Evolutionary conservation across 352 stramenopile species (phyloP).

Genomic region (Hyphochytrium catenoides): DNA sequence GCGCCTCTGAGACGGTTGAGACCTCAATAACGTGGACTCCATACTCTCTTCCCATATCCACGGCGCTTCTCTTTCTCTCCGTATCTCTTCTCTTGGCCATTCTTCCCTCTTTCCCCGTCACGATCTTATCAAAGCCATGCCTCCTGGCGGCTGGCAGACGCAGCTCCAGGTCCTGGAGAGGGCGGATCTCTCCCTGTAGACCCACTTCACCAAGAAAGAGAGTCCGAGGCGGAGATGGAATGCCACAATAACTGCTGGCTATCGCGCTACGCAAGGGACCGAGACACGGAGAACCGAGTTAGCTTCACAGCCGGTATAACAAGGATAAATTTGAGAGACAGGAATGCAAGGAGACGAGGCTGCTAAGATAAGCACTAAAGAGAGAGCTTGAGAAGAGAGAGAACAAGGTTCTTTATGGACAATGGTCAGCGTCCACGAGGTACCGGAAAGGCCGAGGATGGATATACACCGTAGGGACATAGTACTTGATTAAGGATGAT

Average conservation of each 20-base stretch:
- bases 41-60: too few species aligned
- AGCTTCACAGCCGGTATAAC: slow-evolving; percentile 8
- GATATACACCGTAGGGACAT: slow-evolving; percentile 38
- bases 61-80: slow-evolving; percentile 22
- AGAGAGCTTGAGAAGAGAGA: too few species aligned
- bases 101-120: slow-evolving; percentile 31
- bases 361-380: too few species aligned
- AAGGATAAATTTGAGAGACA: slow-evolving; percentile 2
- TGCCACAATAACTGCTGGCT: slow-evolving; percentile 25
- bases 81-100: slow-evolving; percentile 18
- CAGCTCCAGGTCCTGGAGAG: slow-evolving; percentile 52
- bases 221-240: too few species aligned
- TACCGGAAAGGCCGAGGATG: slow-evolving; percentile 36
- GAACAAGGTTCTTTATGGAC: too few species aligned
- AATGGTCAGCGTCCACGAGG: too few species aligned
- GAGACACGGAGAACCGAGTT: slow-evolving; percentile 44
- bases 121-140: slow-evolving; percentile 37
- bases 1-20: slow-evolving; percentile 27
- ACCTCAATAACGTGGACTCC: slow-evolving; percentile 30
- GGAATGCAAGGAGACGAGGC: neutral
- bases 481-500: too few species aligned
- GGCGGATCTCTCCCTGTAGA: slow-evolving; percentile 42
- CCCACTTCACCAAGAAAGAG: slow-evolving; percentile 49
- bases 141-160: slow-evolving; percentile 43
- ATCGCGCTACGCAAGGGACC: slow-evolving; percentile 32